These are phyloP conservation scores for Trichosporon sp. DNA, from an alignment of 1,284 basidiomycete species.

Conservation along the genomic window DNA sequence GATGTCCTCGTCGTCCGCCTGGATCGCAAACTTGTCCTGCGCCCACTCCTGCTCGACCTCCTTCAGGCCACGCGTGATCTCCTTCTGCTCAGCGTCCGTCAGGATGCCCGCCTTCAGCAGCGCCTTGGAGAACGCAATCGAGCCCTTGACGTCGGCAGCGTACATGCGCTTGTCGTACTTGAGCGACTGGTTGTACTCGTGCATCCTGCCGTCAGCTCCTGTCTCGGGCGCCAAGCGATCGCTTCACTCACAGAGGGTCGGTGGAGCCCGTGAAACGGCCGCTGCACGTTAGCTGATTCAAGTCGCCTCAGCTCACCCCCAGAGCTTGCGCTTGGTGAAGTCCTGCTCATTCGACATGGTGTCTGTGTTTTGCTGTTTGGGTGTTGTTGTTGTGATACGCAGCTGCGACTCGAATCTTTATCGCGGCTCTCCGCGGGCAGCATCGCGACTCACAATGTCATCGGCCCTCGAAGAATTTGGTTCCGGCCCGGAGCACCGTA, in stretches of 20 bases:
- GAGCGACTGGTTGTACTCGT: slow-evolving; percentile 90
- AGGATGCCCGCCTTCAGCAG: slow-evolving; percentile 74
- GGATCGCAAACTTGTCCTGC: slow-evolving; percentile 65
- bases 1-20: slow-evolving; percentile 91
- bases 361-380: not conserved
- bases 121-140: slow-evolving; percentile 90
- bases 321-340: slow-evolving; percentile 49
- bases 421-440: not conserved
- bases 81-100: slow-evolving; percentile 65
- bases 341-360: slow-evolving; percentile 34
- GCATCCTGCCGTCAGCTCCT: slow-evolving; percentile 62
- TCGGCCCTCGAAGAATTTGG: not conserved
- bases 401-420: not conserved
- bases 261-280: slow-evolving; percentile 24
- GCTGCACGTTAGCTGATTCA: slow-evolving; percentile 17
- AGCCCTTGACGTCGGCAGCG: slow-evolving; percentile 84
- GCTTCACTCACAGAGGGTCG: slow-evolving; percentile 69
- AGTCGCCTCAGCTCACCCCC: slow-evolving; percentile 35
- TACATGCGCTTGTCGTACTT: slow-evolving; percentile 94
- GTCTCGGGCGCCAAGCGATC: not conserved
- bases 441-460: not conserved
- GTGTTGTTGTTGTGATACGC: not conserved
- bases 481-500: not conserved
- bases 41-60: slow-evolving; percentile 82
- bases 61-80: slow-evolving; percentile 73